Conservation (phyloP, 2,329 filamentous ascomycete genomes). For the Penicillium sp. region DNA sequence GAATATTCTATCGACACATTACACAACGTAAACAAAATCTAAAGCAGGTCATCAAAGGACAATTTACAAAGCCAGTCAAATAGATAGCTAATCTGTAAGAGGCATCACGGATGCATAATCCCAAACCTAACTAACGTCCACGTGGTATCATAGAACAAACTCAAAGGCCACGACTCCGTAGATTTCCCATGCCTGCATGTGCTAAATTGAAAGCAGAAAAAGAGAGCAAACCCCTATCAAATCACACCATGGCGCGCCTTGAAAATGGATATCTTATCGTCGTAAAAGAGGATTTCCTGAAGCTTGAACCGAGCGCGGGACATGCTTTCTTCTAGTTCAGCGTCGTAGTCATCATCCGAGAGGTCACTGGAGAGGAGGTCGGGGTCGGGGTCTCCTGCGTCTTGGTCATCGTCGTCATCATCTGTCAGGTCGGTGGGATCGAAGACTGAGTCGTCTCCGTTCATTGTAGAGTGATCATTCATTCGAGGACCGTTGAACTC, state of each 20-base stretch:
- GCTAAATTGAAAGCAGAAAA: background rate
- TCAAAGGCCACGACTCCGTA: background rate
- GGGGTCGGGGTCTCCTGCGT: slow-evolving; percentile 11
- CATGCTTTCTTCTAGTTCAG: slow-evolving; percentile 37
- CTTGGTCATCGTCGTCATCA: slow-evolving; percentile 38
- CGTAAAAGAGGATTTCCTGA: slow-evolving; percentile 77
- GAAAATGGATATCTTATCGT: slow-evolving; percentile 77
- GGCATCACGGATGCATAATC: background rate
- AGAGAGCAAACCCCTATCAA: slow-evolving; percentile 20
- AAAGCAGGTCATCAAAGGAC: too few relatives aligned
- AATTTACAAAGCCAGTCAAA: background rate
- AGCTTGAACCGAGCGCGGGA: slow-evolving; percentile 53
- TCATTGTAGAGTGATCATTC: slow-evolving; percentile 44
- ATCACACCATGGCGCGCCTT: slow-evolving; percentile 63
- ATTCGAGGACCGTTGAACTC: slow-evolving; percentile 30
- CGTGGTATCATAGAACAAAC: slow-evolving; percentile 4
- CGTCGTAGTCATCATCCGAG: slow-evolving; percentile 43
- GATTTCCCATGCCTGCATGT: background rate
- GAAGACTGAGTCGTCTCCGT: slow-evolving; percentile 40
- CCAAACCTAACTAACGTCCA: slow-evolving; percentile 2
- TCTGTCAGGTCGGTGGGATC: slow-evolving; percentile 44
- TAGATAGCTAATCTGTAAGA: background rate
- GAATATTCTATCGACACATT: too few relatives aligned
- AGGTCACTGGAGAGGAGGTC: slow-evolving; percentile 25
- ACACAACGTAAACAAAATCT: background rate